Evolutionary conservation across 768 basidiomycete genomes (phyloP), one percentile per base, ranked within the genome.

Genomic region (Trametes coccinea): DNA sequence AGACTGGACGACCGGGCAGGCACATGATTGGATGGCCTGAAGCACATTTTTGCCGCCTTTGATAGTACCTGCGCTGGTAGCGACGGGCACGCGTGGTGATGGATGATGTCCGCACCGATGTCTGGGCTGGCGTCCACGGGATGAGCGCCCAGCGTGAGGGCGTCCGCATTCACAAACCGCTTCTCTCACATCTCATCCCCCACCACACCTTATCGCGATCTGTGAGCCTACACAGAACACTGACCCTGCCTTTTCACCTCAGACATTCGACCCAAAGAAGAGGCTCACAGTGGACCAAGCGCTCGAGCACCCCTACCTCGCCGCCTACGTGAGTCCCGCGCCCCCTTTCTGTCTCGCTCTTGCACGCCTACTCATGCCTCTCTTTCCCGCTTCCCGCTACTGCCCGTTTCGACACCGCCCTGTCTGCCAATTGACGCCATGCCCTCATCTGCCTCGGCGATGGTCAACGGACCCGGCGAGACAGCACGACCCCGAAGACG

Each of bases 241-340:
- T 49, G 30, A 49, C 48, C 29, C 27, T 31, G 29, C 48, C 7
- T 31, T 49, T 49, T 16, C 39, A 47, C 47, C 17, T 13, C 62
- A 86, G 85, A 93, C 93, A 1, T 96, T 95, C 72, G 92, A 93
- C 70, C 91, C 92, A 2, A 91, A 87, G 76, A 92, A 90, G 74
- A 83, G 93, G 48, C 79, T 90, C 76, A 88, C 88, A 3, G 90
- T 93, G 17, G 88, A 92, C 66, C 82, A 93, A 69, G 92, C 91
- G 14, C 79, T 96, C 29, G 82, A 83, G 53, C 92, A 95, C 69
- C 91, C 93, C 2, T 93, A 93, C 71, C 82, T 92, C 52, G 78
- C 85, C 41, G 86, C 91, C 57, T 92, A 92, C 71, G 88, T 87
- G 61, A 59, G 83, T 77, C 27, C 30, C 9, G 27, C 13, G 31